A percentile compares a stretch with the other conserved stretches of the same genome.
Evolutionary conservation across 805 yeast species (phyloP).

Genomic region (Hanseniaspora taiwanica): DNA sequence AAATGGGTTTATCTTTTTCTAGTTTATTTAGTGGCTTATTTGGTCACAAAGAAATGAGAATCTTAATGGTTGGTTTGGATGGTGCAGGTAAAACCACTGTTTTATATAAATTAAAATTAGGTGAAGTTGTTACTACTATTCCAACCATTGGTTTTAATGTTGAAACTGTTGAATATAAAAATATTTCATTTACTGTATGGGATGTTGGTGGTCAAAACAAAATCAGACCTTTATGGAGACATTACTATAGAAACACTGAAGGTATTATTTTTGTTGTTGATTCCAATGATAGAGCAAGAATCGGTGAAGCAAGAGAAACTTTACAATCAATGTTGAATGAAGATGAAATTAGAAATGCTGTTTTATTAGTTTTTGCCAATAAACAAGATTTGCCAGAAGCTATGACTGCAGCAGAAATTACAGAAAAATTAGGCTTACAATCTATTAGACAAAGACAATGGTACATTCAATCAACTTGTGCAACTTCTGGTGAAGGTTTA

Average conservation of each 20-base stretch:
- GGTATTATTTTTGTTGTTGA: slow-evolving; percentile 97
- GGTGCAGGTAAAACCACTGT: slow-evolving; percentile 98
- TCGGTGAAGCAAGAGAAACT: slow-evolving; percentile 95
- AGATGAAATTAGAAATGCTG: slow-evolving; percentile 95
- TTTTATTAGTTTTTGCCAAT: slow-evolving; percentile 90
- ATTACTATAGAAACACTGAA: slow-evolving; percentile 96
- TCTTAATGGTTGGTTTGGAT: slow-evolving; percentile 94
- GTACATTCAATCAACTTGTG: slow-evolving; percentile 98
- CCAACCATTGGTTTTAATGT: slow-evolving; percentile 97
- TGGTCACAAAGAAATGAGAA: slow-evolving; percentile 97
- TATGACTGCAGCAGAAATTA: slow-evolving; percentile 97
- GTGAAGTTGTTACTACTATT: slow-evolving; percentile 91
- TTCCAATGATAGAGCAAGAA: slow-evolving; percentile 95
- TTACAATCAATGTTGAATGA: slow-evolving; percentile 96
- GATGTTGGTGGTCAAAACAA: slow-evolving; percentile 99
- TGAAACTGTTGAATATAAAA: slow-evolving; percentile 94
- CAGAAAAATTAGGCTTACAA: slow-evolving; percentile 92
- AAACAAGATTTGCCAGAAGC: slow-evolving; percentile 98
- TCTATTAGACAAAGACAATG: slow-evolving; percentile 98
- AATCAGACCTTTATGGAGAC: slow-evolving; percentile 98
- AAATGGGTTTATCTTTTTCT: slow-evolving; percentile 92
- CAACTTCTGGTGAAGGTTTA: slow-evolving; percentile 97
- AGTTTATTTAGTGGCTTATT: slow-evolving; percentile 89
- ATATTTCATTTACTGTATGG: slow-evolving; percentile 95
- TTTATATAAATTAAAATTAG: slow-evolving; percentile 84